Evolutionary conservation across 306 rosid species (phyloP), one percentile per base, ranked within the genome.

Genomic region (Cotoneaster glaucophyllus): DNA sequence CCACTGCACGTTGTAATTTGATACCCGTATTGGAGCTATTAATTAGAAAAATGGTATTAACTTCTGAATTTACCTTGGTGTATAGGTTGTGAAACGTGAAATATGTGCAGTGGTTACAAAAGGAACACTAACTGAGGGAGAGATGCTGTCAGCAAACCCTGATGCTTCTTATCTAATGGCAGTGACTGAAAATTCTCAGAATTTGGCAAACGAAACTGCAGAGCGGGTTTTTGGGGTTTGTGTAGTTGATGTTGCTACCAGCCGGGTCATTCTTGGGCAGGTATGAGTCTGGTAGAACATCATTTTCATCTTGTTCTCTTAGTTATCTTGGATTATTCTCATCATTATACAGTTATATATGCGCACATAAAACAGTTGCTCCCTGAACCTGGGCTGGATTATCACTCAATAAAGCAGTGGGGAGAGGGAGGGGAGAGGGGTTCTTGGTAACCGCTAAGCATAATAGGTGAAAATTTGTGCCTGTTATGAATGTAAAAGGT

Each of bases 31-130:
- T 56, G 63, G 71, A 45, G 52, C 32, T 67, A 32, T 59, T 34
- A 48, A 45, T 32, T 52, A 50, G 24, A 57, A 31, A 34, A 14
- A 18, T 22, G 44, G 18, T 26, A 25, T 13, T 17, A 45, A 52
- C 45, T 69, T 57, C 74, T 52, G 75, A 81, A 32, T 43, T 71
- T 56, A 39, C 58, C 79, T 73, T 70, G 66, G 44, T 64, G 71
- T 78, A 41, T 70, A 95, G 99, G 99, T 95, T 79, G 97, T 95
- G 81, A 95, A 85, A 74, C 97, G 98, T 26, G 98, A 95, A 84
- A 84, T 95, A 85, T 95, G 99, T 85, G 93, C 90, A 0, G 93
- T 95, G 76, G 97, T 95, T 78, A 85, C 97, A 19, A 92, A 92
- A 87, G 97, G 93, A 80, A 95, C 97, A 32, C 86, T 95, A 80